Conservation (phyloP, 2,329 filamentous ascomycete genomes). For the Neopestalotiopsis sp. region DNA sequence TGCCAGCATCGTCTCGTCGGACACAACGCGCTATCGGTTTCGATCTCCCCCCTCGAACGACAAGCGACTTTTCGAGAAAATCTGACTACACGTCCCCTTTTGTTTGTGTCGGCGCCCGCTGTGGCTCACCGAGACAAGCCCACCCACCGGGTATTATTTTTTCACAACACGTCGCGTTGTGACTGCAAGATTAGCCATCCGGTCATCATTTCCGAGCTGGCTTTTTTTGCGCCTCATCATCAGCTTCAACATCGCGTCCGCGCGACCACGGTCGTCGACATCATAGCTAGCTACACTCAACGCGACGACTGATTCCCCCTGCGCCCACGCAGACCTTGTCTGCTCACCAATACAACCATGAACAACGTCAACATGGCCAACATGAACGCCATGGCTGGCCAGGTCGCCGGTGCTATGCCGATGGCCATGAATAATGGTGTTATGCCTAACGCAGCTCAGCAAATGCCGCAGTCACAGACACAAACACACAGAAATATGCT, state of each 20-base stretch:
- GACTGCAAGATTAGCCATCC: not conserved
- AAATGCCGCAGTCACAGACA: constrained; percentile 23
- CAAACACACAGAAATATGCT: constrained; percentile 60
- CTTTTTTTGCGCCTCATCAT: constrained; percentile 14
- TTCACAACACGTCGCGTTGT: constrained; percentile 16
- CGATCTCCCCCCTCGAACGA: not conserved
- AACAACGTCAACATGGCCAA: constrained; percentile 72
- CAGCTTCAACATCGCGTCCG: constrained; percentile 8
- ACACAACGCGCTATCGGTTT: not conserved
- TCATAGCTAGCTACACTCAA: not conserved
- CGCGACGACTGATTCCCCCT: constrained; percentile 15
- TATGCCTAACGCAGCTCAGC: constrained; percentile 30
- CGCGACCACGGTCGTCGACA: constrained; percentile 8
- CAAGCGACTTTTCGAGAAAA: constrained; percentile 4
- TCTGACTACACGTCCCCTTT: not conserved
- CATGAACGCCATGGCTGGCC: constrained; percentile 72
- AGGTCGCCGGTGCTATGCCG: constrained; percentile 65
- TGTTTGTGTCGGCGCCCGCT: constrained; percentile 17
- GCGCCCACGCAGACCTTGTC: constrained; percentile 42
- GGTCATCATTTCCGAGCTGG: constrained; percentile 13
- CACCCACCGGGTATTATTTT: constrained; percentile 13
- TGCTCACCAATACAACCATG: constrained; percentile 50
- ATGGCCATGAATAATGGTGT: constrained; percentile 68
- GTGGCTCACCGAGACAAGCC: constrained; percentile 18
- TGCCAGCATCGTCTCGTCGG: not conserved